Percentiles rank a stretch among this genome's conserved stretches.
These are phyloP conservation scores for Cucurbita argyrosperma DNA, from an alignment of 306 rosid species.

Conservation along the genomic window DNA sequence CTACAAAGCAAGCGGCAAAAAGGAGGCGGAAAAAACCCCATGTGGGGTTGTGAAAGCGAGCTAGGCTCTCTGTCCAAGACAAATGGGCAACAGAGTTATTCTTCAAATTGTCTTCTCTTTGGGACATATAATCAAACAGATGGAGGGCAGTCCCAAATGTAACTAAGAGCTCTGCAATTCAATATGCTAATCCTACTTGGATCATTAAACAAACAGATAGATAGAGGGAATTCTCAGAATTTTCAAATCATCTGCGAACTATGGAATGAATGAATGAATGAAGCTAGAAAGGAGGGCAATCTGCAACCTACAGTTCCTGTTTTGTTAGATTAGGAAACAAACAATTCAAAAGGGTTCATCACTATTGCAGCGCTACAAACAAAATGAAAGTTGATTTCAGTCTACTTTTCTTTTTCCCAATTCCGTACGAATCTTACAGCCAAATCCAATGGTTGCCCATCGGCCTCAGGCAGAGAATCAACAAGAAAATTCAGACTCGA, in stretches of 20 bases:
- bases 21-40: not conserved
- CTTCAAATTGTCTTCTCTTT: not conserved
- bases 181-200: not conserved
- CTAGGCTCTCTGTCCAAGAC: not conserved
- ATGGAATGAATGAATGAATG: not conserved
- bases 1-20: not conserved
- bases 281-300: not conserved
- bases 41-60: not conserved
- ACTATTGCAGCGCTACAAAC: not conserved
- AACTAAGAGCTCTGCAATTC: not conserved
- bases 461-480: conserved; percentile 22
- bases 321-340: not conserved
- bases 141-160: not conserved
- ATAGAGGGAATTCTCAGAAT: not conserved
- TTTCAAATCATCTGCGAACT: not conserved
- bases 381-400: conserved; percentile 3
- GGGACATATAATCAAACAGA: not conserved
- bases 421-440: conserved; percentile 25
- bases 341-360: not conserved
- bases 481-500: conserved; percentile 4
- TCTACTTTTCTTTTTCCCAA: conserved; percentile 6
- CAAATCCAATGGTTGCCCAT: conserved; percentile 15
- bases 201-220: not conserved
- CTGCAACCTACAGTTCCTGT: not conserved
- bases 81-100: not conserved